phyloP scores from a whole-genome alignment of 2,329 filamentous ascomycete genomes.

The Alternaria panax region DNA sequence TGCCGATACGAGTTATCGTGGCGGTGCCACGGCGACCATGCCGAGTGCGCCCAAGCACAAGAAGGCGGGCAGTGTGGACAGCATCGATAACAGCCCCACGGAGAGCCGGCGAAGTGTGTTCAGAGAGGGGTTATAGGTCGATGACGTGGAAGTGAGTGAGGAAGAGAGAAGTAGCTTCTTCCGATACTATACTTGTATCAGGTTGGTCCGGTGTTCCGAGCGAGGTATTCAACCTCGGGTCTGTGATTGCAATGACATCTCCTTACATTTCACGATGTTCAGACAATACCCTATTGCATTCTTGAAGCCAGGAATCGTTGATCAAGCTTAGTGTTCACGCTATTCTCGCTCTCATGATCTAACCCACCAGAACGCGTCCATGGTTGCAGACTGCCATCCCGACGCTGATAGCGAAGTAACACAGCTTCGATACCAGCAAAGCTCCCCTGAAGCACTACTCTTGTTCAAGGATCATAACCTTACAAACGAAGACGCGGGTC shows the following conservation, averaged over 20 bases:
- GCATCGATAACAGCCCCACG: constrained; percentile 66
- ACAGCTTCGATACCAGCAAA: neutral
- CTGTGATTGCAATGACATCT: neutral
- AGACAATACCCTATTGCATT: neutral
- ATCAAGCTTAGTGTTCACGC: rapidly evolving
- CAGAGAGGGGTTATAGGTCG: constrained; percentile 67
- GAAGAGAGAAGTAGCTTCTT: neutral
- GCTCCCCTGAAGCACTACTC: no score
- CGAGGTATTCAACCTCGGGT: neutral
- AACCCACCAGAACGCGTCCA: neutral
- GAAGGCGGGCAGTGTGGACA: constrained; percentile 43
- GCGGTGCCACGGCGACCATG: constrained; percentile 50
- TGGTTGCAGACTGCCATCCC: neutral
- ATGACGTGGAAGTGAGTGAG: neutral
- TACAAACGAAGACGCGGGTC: no score
- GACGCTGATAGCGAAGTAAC: neutral
- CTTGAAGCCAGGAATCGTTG: neutral
- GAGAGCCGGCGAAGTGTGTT: constrained; percentile 73
- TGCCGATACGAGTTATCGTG: constrained; percentile 52
- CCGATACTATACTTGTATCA: neutral
- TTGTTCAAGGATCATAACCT: no score
- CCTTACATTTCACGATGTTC: neutral
- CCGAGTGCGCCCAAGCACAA: constrained; percentile 45
- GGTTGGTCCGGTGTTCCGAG: neutral
- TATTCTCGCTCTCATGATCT: neutral